Percentiles rank a stretch among this genome's conserved stretches.
Evolutionary conservation across 371 early-diverging fungal species (phyloP).

Genomic region (Haplosporangium sp.): DNA sequence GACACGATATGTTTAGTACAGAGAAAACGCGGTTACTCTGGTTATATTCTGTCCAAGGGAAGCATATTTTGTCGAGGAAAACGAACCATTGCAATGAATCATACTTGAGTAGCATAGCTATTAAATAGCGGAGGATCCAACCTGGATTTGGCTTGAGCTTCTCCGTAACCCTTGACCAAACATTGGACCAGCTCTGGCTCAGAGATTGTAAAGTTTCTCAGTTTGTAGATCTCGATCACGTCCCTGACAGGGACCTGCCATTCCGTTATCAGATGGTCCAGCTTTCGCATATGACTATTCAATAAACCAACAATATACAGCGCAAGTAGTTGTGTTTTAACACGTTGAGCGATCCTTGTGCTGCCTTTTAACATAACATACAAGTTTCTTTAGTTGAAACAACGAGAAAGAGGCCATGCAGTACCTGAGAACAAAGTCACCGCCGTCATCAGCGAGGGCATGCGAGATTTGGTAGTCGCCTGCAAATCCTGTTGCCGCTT

Average conservation of each 20-base stretch:
- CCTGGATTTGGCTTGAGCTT: conserved; percentile 66
- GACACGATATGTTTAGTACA: no score
- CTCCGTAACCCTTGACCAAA: conserved; percentile 70
- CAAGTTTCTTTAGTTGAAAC: not conserved
- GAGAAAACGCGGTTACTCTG: conserved; percentile 21
- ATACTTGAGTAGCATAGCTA: not conserved
- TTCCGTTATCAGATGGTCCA: conserved; percentile 26
- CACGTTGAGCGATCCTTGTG: not conserved
- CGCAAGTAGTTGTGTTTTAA: no score
- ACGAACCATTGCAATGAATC: no score
- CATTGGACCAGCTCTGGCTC: conserved; percentile 54
- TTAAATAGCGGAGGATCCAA: conserved; percentile 55
- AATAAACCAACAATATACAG: not conserved
- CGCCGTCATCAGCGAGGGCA: conserved; percentile 79
- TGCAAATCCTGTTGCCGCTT: conserved; percentile 71
- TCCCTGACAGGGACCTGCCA: conserved; percentile 86
- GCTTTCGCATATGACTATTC: conserved; percentile 4
- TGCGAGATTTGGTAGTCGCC: conserved; percentile 71
- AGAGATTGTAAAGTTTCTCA: conserved; percentile 50
- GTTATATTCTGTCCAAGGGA: no score
- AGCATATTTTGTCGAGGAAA: no score
- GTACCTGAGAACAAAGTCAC: conserved; percentile 77
- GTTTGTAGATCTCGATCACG: conserved; percentile 72
- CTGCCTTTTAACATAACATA: not conserved
- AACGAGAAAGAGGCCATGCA: conserved; percentile 39